Evolutionary conservation across 2,329 filamentous ascomycete species (phyloP).

Genomic region (Basipetospora chlamydospora): DNA sequence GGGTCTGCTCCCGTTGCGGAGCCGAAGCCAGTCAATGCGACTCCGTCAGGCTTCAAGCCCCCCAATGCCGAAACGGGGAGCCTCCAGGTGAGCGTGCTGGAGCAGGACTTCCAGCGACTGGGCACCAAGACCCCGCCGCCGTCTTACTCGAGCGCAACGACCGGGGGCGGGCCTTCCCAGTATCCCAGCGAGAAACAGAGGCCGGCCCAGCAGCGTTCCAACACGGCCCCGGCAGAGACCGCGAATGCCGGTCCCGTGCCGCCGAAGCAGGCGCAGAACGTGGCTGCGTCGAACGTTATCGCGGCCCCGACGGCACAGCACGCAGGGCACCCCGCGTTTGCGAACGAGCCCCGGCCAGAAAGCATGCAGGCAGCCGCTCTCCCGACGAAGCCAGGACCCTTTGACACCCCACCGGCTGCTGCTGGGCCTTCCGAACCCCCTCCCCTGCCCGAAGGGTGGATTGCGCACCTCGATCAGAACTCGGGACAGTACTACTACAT

Average conservation of each 20-base stretch:
- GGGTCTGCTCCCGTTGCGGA: slow-evolving; percentile 57
- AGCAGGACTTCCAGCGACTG: slow-evolving; percentile 76
- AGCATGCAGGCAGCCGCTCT: slow-evolving; percentile 9
- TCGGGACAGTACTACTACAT: slow-evolving; percentile 99
- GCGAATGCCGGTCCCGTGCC: slow-evolving; percentile 14
- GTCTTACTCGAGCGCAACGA: slow-evolving; percentile 84
- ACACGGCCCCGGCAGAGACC: slow-evolving; percentile 15
- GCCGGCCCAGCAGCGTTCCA: slow-evolving; percentile 18
- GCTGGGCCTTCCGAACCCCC: slow-evolving; percentile 70
- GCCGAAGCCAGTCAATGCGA: slow-evolving; percentile 30
- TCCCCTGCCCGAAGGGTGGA: slow-evolving; percentile 93
- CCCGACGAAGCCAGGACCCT: neutral
- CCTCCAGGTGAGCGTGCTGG: slow-evolving; percentile 55
- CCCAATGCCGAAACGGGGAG: slow-evolving; percentile 18
- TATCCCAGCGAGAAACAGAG: slow-evolving; percentile 72
- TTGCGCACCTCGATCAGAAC: slow-evolving; percentile 86
- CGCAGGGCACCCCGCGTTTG: slow-evolving; percentile 74
- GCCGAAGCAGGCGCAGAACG: slow-evolving; percentile 8
- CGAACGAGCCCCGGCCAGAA: slow-evolving; percentile 56
- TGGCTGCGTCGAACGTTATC: slow-evolving; percentile 8
- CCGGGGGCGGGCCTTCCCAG: slow-evolving; percentile 32
- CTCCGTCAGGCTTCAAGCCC: slow-evolving; percentile 9
- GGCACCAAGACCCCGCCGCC: slow-evolving; percentile 76
- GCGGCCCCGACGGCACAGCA: slow-evolving; percentile 19
- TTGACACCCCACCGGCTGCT: slow-evolving; percentile 2